Base-by-base conservation (phyloP, 805 yeast genomes). In the Debaryomyces maramus region DNA sequence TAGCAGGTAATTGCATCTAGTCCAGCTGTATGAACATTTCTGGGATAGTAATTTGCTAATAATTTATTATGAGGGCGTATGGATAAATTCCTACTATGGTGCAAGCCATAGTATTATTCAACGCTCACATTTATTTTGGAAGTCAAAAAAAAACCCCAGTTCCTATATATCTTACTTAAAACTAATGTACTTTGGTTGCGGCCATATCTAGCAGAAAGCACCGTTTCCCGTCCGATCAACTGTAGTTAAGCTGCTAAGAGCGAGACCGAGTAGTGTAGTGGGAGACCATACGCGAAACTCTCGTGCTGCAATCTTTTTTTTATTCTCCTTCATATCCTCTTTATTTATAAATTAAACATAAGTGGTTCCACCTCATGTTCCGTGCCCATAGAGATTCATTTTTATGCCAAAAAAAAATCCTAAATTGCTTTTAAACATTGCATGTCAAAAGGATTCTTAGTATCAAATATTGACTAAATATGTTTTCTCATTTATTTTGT, bases 221-320 rank as follows among this genome's bases (percentile, higher is more conserved):
- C 76, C 75, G 75, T 71, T 73, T 72, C 77, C 78, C 78, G 78
- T 72, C 77, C 77, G 78, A 72, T 71, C 78, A 72, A 70, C 74
- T 69, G 75, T 71, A 72, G 76, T 73, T 70, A 72, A 72, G 71
- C 78, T 66, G 70, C 74, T 70, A 70, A 72, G 77, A 69, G 78
- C 77, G 75, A 65, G 73, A 70, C 75, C 67, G 75, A 72, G 78
- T 71, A 72, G 67, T 70, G 68, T 67, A 65, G 75, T 72, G 77
- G 78, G 77, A 67, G 77, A 73, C 78, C 76, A 72, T 70, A 67
- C 69, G 78, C 68, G 77, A 72, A 73, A 71, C 70, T 72, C 72
- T 65, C 75, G 75, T 72, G 77, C 74, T 72, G 73, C 70, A 67
- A 66, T 66, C 71, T 65, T 56, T 61, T 55, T 54, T 58, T 60